Base-by-base conservation (phyloP, 2,329 filamentous ascomycete species). In the Phaeophleospora eucalypticola region DNA sequence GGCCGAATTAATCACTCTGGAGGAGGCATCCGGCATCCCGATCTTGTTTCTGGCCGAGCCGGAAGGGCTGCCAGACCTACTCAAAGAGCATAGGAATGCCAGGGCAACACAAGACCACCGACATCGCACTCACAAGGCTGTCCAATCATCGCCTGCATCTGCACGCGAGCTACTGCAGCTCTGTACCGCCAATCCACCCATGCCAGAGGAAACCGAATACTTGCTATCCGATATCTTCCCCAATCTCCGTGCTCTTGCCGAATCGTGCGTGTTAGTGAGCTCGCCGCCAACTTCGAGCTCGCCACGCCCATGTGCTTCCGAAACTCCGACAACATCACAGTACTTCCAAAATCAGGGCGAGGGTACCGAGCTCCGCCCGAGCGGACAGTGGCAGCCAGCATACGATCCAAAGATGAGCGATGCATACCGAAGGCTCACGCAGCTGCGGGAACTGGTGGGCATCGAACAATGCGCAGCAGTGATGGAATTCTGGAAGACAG, bases 401-500 rank as follows among this genome's bases (percentile, higher is more conserved):
- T 12, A 6, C 24, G 24, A 29, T 12, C 24, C 24, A 29, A 60
- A 55, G 40, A 49, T 45, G 10, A 16, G 43, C 53, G 42, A 44
- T 45, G 15, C 56, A 42, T 33, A 60, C n/a, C 43, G 36, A 12
- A 54, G 37, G 16, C 32, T 58, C 45, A 49, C 47, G 29, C 27
- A 59, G 19, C 43, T 73, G 42, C 50, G 51, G 16, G 60, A 62
- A 19, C 63, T 69, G 36, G 51, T 71, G 2, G 68, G 65, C 3
- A 55, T 61, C 16, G 56, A 57, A 17, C 53, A 59, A 32, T 64
- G 52, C 14, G 43, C 21, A 18, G 58, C 61, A n/a, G 56, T 72
- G 36, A 41, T 65, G n/a, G 59, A 60, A 10, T 71, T 71, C 49
- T 72, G 70, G 68, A 51, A 43, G 20, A 54, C 59, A 32, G 66